phyloP scores from a whole-genome alignment of 2,329 filamentous ascomycete genomes.

The Oidium heveae region DNA sequence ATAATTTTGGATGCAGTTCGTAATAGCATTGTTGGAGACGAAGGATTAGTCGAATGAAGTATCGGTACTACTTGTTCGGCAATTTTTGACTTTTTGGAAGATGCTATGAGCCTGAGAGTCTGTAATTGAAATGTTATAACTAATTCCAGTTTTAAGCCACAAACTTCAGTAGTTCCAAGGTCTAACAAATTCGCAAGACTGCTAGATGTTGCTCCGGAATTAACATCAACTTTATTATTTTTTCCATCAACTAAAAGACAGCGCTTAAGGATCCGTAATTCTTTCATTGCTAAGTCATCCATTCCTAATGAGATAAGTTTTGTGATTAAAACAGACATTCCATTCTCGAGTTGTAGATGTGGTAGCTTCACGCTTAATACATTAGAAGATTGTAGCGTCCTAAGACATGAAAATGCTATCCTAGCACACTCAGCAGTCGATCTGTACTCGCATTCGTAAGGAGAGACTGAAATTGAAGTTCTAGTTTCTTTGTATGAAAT shows the following conservation, averaged over 20 bases:
- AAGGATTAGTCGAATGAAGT: slow-evolving; percentile 24
- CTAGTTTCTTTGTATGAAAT: slow-evolving; percentile 3
- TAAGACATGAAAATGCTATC: slow-evolving; percentile 37
- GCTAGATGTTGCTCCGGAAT: slow-evolving; percentile 16
- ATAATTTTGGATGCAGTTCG: slow-evolving; percentile 17
- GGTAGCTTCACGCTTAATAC: slow-evolving; percentile 28
- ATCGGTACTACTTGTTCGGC: slow-evolving; percentile 31
- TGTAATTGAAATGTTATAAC: slow-evolving; percentile 40
- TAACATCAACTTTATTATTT: slow-evolving; percentile 9
- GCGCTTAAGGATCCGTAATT: slow-evolving; percentile 40
- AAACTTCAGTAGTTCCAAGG: slow-evolving; percentile 23
- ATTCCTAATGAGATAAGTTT: slow-evolving; percentile 40
- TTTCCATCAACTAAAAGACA: slow-evolving; percentile 22
- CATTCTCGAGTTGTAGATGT: slow-evolving; percentile 43
- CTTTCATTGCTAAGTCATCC: slow-evolving; percentile 41
- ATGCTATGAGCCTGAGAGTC: slow-evolving; percentile 34
- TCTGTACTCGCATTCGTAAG: slow-evolving; percentile 12
- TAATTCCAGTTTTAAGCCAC: slow-evolving; percentile 23
- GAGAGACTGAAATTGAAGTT: slow-evolving; percentile 16
- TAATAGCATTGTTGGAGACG: slow-evolving; percentile 34
- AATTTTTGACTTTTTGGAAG: slow-evolving; percentile 29
- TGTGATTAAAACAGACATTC: slow-evolving; percentile 42
- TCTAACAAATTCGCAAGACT: slow-evolving; percentile 33
- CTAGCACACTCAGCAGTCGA: slow-evolving; percentile 35
- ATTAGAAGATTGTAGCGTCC: slow-evolving; percentile 26